phyloP scores from a whole-genome alignment of 2,329 filamentous ascomycete species.

The Scopulariopsis brevicaulis region DNA sequence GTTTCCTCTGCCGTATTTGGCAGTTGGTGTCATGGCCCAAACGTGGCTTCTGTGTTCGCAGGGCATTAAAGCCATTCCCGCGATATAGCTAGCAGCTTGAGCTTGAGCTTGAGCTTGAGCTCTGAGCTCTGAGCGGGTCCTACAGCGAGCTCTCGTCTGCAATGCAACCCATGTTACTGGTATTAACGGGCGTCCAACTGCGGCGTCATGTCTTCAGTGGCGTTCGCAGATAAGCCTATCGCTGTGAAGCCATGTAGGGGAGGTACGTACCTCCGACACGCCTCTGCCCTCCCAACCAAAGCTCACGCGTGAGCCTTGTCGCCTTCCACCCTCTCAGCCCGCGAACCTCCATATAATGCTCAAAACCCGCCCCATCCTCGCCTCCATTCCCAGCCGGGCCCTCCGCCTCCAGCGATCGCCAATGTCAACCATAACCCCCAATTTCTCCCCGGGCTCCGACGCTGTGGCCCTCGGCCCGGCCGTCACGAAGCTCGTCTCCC shows the following conservation, averaged over 20 bases:
- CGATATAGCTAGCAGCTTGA: neutral
- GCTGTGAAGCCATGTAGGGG: too few species aligned
- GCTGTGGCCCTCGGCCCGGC: conserved; percentile 24
- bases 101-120: neutral
- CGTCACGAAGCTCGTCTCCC: conserved; percentile 23
- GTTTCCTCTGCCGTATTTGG: too few species aligned
- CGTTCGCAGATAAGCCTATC: too few species aligned
- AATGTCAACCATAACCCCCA: conserved; percentile 8
- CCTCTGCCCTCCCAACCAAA: neutral
- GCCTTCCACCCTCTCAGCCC: neutral
- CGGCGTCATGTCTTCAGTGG: too few species aligned
- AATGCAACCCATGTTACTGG: too few species aligned
- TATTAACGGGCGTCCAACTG: too few species aligned
- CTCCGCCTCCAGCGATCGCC: neutral
- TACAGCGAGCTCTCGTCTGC: neutral
- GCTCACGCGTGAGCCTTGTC: neutral
- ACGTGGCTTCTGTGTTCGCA: too few species aligned
- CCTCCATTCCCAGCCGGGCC: neutral
- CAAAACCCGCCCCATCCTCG: neutral
- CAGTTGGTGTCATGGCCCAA: too few species aligned
- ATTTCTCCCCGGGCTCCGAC: conserved; percentile 35
- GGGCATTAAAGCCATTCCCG: too few species aligned
- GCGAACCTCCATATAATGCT: neutral
- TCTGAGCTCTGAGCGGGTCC: neutral
- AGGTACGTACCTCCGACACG: too few species aligned